Conservation (phyloP, 805 yeast genomes). For the Phaffomyces antillensis region DNA sequence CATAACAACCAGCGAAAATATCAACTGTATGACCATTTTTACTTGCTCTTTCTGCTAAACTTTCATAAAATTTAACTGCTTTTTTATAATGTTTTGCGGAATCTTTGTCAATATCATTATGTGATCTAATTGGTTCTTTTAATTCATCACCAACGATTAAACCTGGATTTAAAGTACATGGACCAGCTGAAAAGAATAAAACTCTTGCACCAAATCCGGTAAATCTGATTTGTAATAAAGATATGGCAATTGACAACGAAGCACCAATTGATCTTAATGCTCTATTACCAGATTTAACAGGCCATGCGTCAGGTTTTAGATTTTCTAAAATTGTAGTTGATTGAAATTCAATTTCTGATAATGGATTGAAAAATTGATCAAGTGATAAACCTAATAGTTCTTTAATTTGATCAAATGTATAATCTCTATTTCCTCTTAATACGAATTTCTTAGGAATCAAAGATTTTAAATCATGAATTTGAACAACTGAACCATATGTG, state of each 20-base stretch:
- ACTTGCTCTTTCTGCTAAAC: conserved; percentile 64
- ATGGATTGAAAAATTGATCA: conserved; percentile 64
- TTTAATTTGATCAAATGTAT: conserved; percentile 45
- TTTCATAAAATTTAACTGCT: conserved; percentile 76
- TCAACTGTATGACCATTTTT: conserved; percentile 75
- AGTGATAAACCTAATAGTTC: conserved; percentile 46
- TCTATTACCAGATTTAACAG: conserved; percentile 74
- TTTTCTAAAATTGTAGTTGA: conserved; percentile 73
- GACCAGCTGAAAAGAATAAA: conserved; percentile 89
- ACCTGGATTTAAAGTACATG: conserved; percentile 93
- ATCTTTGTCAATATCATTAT: conserved; percentile 91
- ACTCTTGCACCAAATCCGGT: conserved; percentile 85
- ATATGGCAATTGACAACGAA: conserved; percentile 79
- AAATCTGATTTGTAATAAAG: conserved; percentile 73
- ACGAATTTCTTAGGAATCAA: conserved; percentile 69
- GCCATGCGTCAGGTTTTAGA: conserved; percentile 81
- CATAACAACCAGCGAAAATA: conserved; percentile 91
- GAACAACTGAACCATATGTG: conserved; percentile 86
- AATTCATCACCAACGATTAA: conserved; percentile 84
- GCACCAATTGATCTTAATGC: conserved; percentile 91
- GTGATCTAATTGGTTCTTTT: conserved; percentile 95
- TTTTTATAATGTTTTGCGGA: conserved; percentile 80
- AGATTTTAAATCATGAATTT: conserved; percentile 74
- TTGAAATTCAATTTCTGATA: conserved; percentile 75
- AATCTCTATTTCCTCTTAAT: conserved; percentile 86